Evolutionary conservation across 306 rosid genomes (phyloP).

Genomic region (Senna siamea): DNA sequence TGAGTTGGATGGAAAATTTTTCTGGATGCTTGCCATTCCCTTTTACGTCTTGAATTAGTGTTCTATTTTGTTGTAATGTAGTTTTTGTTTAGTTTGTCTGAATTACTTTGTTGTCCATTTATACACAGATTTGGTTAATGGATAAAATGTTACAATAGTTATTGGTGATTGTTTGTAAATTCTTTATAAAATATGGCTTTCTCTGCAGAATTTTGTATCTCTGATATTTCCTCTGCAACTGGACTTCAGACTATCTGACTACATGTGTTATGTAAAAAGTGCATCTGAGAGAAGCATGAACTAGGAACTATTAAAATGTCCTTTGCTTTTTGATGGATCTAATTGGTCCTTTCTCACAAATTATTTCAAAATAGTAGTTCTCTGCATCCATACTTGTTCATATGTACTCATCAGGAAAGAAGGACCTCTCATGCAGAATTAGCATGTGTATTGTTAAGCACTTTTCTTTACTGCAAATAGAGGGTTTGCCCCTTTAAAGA

Average conservation of each 20-base stretch:
- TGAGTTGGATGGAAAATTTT: conserved; percentile 1
- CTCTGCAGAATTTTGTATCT: background rate
- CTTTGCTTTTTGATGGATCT: background rate
- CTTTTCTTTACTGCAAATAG: background rate
- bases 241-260: background rate
- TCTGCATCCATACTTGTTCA: background rate
- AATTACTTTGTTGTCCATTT: background rate
- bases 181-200: conserved; percentile 1
- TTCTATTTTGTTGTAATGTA: background rate
- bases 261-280: background rate
- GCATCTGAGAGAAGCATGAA: background rate
- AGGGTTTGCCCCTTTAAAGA: conserved; percentile 2
- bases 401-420: background rate
- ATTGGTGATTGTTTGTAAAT: background rate
- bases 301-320: background rate
- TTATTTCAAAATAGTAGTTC: background rate
- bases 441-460: background rate
- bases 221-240: background rate
- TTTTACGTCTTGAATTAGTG: background rate
- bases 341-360: background rate
- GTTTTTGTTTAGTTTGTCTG: background rate
- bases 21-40: background rate
- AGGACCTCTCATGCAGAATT: background rate
- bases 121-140: background rate
- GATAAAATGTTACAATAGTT: background rate